Evolutionary conservation across 2,329 filamentous ascomycete species (phyloP).

Genomic region (Tolypocladium sp.): DNA sequence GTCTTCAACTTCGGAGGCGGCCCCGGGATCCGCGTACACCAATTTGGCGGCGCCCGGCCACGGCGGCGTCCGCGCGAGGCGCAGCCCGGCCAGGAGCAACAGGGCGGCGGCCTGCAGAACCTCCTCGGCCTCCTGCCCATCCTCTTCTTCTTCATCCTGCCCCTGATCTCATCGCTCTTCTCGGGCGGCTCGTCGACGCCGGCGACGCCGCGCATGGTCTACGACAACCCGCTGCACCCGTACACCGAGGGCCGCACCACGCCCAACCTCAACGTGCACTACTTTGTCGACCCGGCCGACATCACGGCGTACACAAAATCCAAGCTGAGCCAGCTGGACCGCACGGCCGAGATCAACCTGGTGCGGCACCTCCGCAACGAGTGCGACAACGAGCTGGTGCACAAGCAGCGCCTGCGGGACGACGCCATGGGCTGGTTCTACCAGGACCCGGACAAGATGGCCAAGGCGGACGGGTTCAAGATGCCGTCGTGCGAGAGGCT

Average conservation of each 20-base stretch:
- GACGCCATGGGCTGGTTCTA: conserved; percentile 84
- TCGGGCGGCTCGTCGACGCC: conserved; percentile 31
- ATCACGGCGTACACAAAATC: conserved; percentile 58
- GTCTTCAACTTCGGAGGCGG: conserved; percentile 93
- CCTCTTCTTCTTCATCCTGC: conserved; percentile 79
- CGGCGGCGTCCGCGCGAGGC: conserved; percentile 64
- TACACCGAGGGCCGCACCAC: conserved; percentile 68
- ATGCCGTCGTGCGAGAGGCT: conserved; percentile 46
- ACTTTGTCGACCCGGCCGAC: conserved; percentile 76
- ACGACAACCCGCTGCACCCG: conserved; percentile 61
- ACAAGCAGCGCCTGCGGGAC: conserved; percentile 59
- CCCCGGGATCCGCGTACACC: conserved; percentile 86
- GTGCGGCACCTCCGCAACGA: conserved; percentile 56
- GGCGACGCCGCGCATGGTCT: conserved; percentile 63
- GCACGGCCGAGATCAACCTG: conserved; percentile 65
- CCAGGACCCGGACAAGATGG: conserved; percentile 70
- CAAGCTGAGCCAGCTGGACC: conserved; percentile 68
- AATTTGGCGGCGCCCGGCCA: conserved; percentile 77
- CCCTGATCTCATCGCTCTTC: conserved; percentile 74
- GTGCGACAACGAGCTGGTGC: conserved; percentile 65
- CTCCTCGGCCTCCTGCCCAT: conserved; percentile 77
- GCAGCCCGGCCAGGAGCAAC: conserved; percentile 39
- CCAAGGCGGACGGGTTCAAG: conserved; percentile 48
- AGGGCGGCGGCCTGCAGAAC: conserved; percentile 41
- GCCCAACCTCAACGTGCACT: conserved; percentile 62